Evolutionary conservation across 139 green algal genomes (phyloP).

Genomic region (Chlorella vulgaris): DNA sequence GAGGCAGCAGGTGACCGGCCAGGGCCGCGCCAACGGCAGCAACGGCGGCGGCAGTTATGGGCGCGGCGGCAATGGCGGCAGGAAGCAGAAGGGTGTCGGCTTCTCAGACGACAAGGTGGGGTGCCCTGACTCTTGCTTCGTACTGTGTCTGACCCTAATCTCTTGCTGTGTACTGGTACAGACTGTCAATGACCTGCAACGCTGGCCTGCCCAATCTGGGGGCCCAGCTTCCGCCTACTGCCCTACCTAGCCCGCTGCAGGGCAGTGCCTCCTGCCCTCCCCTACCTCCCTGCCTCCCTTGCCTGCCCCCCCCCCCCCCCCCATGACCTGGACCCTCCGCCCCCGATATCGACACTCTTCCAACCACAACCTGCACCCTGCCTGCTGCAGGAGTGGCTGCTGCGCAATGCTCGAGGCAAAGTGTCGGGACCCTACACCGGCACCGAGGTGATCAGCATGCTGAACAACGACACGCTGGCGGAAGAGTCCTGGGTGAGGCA

Average conservation of each 20-base stretch:
- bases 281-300: no score
- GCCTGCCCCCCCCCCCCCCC: no score
- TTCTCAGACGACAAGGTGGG: conserved; percentile 19
- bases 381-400: conserved; percentile 21
- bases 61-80: background rate
- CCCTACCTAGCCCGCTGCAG: no score
- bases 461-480: conserved; percentile 16
- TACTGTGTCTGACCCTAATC: no score
- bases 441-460: conserved; percentile 5
- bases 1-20: background rate
- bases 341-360: no score
- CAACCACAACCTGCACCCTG: no score
- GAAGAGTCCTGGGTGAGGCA: background rate
- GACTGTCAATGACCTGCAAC: background rate
- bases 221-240: no score
- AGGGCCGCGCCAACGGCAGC: background rate
- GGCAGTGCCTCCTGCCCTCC: no score
- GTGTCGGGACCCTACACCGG: conserved; percentile 13
- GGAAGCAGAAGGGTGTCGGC: conserved; percentile 7
- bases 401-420: background rate
- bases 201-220: background rate
- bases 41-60: background rate
- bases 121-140: background rate
- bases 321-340: no score
- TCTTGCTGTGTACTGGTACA: no score